Conservation (phyloP, 768 basidiomycete species). For the Pleurotus salmoneostramineus region DNA sequence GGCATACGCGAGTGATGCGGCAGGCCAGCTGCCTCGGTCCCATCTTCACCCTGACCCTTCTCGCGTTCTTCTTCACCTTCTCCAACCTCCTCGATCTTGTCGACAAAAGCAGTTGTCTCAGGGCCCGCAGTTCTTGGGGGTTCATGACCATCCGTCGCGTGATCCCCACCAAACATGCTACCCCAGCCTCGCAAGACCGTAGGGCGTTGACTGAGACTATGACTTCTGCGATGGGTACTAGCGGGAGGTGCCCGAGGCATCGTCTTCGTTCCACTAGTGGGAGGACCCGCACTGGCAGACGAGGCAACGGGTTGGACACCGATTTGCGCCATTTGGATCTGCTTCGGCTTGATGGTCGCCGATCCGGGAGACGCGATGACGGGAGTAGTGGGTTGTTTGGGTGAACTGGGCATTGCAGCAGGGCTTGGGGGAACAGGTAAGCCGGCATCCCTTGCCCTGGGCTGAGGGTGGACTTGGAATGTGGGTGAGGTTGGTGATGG, state of each 20-base stretch:
- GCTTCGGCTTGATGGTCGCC: slow-evolving; percentile 18
- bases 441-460: slow-evolving; percentile 66
- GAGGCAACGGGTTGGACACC: neutral
- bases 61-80: slow-evolving; percentile 25
- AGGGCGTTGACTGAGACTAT: slow-evolving; percentile 79
- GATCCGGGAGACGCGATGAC: slow-evolving; percentile 28
- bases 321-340: slow-evolving; percentile 10
- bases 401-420: neutral
- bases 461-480: slow-evolving; percentile 54
- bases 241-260: slow-evolving; percentile 71
- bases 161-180: slow-evolving; percentile 51
- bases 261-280: slow-evolving; percentile 16
- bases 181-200: slow-evolving; percentile 50
- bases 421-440: slow-evolving; percentile 31
- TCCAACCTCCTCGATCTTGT: slow-evolving; percentile 28
- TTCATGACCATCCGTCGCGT: slow-evolving; percentile 41
- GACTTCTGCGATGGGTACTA: slow-evolving; percentile 77
- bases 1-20: slow-evolving; percentile 10
- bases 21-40: slow-evolving; percentile 21
- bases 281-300: slow-evolving; percentile 16
- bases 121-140: slow-evolving; percentile 64
- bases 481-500: slow-evolving; percentile 58
- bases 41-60: slow-evolving; percentile 23
- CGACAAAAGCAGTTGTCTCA: slow-evolving; percentile 53
- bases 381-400: neutral